Percentiles rank a stretch among this genome's conserved stretches.
Conservation (phyloP, 192 early-diverging fungal species). For the Coemansia pectinata region DNA sequence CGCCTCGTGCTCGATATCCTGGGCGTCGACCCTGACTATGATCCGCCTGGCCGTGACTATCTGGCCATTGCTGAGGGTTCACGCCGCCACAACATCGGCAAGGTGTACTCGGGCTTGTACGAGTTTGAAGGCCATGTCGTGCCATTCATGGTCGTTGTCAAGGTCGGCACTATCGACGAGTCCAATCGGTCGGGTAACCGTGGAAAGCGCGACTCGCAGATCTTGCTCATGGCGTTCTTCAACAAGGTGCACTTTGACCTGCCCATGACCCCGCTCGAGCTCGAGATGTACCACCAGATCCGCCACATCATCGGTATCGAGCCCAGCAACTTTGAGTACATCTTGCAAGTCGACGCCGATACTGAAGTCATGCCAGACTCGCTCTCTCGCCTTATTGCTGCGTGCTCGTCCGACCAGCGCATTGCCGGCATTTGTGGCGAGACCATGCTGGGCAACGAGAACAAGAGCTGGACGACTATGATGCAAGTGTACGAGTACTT, state of each 20-base stretch:
- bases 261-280: constrained; percentile 89
- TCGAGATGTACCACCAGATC: constrained; percentile 97
- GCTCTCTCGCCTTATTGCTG: constrained; percentile 89
- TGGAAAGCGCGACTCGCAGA: constrained; percentile 98
- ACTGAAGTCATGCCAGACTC: constrained; percentile 84
- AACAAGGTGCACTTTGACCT: constrained; percentile 91
- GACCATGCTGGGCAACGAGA: constrained; percentile 87
- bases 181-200: constrained; percentile 90
- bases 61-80: constrained; percentile 92
- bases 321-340: constrained; percentile 76
- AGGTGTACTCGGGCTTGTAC: constrained; percentile 96
- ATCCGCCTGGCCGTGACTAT: constrained; percentile 78
- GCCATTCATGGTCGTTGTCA: constrained; percentile 94
- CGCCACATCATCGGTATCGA: constrained; percentile 94
- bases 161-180: constrained; percentile 89
- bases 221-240: constrained; percentile 94
- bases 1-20: constrained; percentile 88
- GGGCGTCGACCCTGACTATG: constrained; percentile 78
- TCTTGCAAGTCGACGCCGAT: constrained; percentile 81
- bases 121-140: constrained; percentile 87
- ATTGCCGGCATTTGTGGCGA: constrained; percentile 94
- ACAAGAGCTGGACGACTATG: constrained; percentile 91
- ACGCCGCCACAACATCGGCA: constrained; percentile 92
- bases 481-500: constrained; percentile 97
- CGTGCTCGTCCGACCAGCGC: constrained; percentile 70